A percentile compares a stretch with the other conserved stretches of the same genome.
phyloP scores from a whole-genome alignment of 768 basidiomycete species.

The Amanita rimosa region DNA sequence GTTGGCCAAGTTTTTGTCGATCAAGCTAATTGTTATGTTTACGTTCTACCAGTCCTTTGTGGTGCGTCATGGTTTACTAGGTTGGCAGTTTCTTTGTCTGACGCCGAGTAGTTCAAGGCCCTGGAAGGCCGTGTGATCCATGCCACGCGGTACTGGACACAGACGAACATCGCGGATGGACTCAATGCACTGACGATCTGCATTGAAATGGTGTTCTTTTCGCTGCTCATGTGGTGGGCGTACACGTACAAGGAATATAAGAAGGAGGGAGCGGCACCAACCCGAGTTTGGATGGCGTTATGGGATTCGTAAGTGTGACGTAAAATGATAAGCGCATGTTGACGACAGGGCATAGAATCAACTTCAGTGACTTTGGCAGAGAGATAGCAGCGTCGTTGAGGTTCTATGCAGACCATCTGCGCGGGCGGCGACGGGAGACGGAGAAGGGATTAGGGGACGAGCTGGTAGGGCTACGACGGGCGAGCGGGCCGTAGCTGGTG shows the following conservation, averaged over 20 bases:
- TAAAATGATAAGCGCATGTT: background rate
- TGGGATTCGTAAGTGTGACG: conserved; percentile 45
- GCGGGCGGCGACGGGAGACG: conserved; percentile 10
- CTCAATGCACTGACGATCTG: conserved; percentile 73
- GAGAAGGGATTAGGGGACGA: conserved; percentile 16
- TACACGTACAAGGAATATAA: conserved; percentile 65
- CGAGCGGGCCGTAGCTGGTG: background rate
- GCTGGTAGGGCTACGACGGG: background rate
- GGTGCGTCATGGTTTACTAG: conserved; percentile 25
- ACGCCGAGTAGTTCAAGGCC: conserved; percentile 38
- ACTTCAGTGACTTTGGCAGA: conserved; percentile 41
- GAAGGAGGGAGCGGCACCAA: conserved; percentile 25
- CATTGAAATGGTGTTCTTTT: conserved; percentile 87
- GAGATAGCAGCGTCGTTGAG: conserved; percentile 56
- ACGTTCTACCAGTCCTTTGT: conserved; percentile 83
- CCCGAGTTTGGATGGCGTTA: conserved; percentile 57
- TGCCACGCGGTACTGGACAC: conserved; percentile 71
- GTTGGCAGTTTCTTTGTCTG: background rate
- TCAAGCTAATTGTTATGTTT: conserved; percentile 82
- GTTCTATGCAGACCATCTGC: conserved; percentile 41
- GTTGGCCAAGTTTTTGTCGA: conserved; percentile 74
- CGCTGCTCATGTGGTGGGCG: conserved; percentile 73
- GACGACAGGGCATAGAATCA: conserved; percentile 14
- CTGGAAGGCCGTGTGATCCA: conserved; percentile 64
- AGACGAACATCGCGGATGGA: conserved; percentile 76